A percentile compares a stretch with the other conserved stretches of the same genome.
Conservation (phyloP, 768 basidiomycete species). For the Coprinopsis marcescibilis region DNA sequence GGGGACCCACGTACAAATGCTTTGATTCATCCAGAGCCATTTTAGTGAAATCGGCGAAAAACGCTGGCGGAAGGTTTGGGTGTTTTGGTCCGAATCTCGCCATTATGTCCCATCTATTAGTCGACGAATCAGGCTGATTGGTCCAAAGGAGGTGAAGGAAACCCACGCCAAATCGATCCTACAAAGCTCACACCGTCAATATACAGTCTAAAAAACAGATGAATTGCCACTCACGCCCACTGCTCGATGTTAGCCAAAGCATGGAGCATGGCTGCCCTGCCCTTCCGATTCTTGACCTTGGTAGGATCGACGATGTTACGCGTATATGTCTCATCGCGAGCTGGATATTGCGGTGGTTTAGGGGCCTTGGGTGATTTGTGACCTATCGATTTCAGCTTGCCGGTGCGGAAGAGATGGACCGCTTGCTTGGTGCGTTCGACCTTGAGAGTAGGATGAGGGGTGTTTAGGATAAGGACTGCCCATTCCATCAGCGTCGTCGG, state of each 20-base stretch:
- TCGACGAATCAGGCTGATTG: background rate
- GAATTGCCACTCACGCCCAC: conserved; percentile 62
- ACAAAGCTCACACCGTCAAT: background rate
- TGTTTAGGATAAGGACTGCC: conserved; percentile 75
- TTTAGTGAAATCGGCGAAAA: conserved; percentile 78
- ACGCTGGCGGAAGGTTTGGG: conserved; percentile 60
- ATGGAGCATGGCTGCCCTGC: conserved; percentile 69
- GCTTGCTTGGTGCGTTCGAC: conserved; percentile 68
- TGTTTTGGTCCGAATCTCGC: conserved; percentile 63
- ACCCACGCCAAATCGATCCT: conserved; percentile 73
- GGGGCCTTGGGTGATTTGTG: conserved; percentile 46
- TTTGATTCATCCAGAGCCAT: conserved; percentile 86
- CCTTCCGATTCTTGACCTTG: conserved; percentile 56
- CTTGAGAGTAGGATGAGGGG: conserved; percentile 47
- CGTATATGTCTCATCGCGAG: conserved; percentile 47
- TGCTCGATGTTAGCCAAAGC: conserved; percentile 84
- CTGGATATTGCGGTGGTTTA: conserved; percentile 56
- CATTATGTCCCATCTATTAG: conserved; percentile 73
- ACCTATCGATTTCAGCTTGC: conserved; percentile 61
- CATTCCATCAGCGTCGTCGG: conserved; percentile 73
- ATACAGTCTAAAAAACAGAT: background rate
- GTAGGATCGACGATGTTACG: conserved; percentile 53
- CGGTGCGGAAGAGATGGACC: conserved; percentile 62
- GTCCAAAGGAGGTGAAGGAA: background rate
- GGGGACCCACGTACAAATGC: conserved; percentile 46